Evolutionary conservation across 805 yeast genomes (phyloP).

Genomic region (Schwanniomyces polymorphus): DNA sequence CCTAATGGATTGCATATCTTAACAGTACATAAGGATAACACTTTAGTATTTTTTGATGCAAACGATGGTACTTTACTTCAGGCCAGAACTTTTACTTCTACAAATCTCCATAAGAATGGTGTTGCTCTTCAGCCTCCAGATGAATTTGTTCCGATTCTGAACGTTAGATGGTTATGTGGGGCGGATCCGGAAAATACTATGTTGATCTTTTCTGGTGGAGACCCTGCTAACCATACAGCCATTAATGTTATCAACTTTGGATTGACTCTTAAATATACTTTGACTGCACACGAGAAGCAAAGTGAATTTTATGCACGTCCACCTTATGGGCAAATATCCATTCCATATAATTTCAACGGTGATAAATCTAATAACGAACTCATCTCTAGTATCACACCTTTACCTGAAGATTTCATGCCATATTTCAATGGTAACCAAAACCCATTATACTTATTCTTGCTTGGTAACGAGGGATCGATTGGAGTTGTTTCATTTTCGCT

Average conservation of each 20-base stretch:
- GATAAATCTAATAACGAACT: constrained; percentile 17
- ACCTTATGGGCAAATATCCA: constrained; percentile 40
- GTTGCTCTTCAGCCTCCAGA: constrained; percentile 16
- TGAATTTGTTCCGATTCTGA: constrained; percentile 44
- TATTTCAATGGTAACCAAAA: constrained; percentile 79
- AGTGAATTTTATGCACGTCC: constrained; percentile 69
- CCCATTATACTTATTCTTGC: constrained; percentile 62
- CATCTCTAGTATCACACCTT: constrained; percentile 28
- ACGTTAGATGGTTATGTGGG: constrained; percentile 76
- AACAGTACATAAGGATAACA: constrained; percentile 78
- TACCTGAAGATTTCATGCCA: constrained; percentile 52
- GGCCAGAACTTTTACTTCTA: constrained; percentile 71
- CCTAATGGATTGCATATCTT: constrained; percentile 89
- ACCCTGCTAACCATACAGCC: constrained; percentile 31
- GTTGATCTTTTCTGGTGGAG: constrained; percentile 69
- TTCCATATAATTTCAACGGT: constrained; percentile 23
- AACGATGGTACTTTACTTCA: constrained; percentile 69
- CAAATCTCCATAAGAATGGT: constrained; percentile 59
- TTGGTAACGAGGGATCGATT: constrained; percentile 64
- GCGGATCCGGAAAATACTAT: constrained; percentile 80
- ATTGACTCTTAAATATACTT: constrained; percentile 69
- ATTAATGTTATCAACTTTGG: constrained; percentile 70
- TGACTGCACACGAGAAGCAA: constrained; percentile 84
- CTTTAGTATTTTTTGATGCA: constrained; percentile 92
- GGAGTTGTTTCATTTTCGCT: constrained; percentile 58